Percentiles rank a stretch among this genome's conserved stretches.
Evolutionary conservation across 805 yeast genomes (phyloP).

Genomic region (Ogataea glucozyma): DNA sequence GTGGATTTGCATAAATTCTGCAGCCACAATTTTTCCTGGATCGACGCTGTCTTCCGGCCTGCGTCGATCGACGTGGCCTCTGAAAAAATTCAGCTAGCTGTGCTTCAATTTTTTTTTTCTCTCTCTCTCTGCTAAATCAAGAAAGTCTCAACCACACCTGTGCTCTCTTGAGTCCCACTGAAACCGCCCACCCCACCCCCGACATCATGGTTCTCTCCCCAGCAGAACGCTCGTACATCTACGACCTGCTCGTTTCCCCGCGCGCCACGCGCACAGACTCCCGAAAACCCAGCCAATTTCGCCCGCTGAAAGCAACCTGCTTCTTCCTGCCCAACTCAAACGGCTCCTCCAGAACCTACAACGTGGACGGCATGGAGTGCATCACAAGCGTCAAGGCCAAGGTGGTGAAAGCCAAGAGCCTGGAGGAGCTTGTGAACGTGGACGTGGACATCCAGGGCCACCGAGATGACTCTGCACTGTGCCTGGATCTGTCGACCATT

Average conservation of each 20-base stretch:
- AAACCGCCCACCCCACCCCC: background rate
- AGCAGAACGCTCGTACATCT: slow-evolving; percentile 73
- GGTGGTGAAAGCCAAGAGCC: slow-evolving; percentile 51
- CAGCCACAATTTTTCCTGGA: too few relatives aligned
- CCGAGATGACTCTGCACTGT: slow-evolving; percentile 76
- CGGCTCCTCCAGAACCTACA: slow-evolving; percentile 86
- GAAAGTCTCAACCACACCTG: too few relatives aligned
- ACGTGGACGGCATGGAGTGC: slow-evolving; percentile 91
- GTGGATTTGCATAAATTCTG: too few relatives aligned
- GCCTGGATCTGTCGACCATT: slow-evolving; percentile 61
- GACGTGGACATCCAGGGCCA: slow-evolving; percentile 81
- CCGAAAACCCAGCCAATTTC: slow-evolving; percentile 67
- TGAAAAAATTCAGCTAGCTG: too few relatives aligned
- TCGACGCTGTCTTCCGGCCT: too few relatives aligned
- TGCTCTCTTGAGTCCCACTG: too few relatives aligned
- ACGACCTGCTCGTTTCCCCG: slow-evolving; percentile 71
- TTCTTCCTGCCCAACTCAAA: slow-evolving; percentile 84
- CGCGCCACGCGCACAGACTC: slow-evolving; percentile 76
- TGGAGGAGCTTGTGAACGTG: slow-evolving; percentile 59
- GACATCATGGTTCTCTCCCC: slow-evolving; percentile 67
- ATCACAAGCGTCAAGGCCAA: slow-evolving; percentile 87
- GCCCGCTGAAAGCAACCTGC: slow-evolving; percentile 83
- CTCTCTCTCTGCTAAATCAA: too few relatives aligned
- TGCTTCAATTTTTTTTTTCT: too few relatives aligned
- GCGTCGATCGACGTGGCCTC: too few relatives aligned